These are phyloP conservation scores for Trichophyton equinum DNA, from an alignment of 2,329 filamentous ascomycete genomes.

Conservation along the genomic window DNA sequence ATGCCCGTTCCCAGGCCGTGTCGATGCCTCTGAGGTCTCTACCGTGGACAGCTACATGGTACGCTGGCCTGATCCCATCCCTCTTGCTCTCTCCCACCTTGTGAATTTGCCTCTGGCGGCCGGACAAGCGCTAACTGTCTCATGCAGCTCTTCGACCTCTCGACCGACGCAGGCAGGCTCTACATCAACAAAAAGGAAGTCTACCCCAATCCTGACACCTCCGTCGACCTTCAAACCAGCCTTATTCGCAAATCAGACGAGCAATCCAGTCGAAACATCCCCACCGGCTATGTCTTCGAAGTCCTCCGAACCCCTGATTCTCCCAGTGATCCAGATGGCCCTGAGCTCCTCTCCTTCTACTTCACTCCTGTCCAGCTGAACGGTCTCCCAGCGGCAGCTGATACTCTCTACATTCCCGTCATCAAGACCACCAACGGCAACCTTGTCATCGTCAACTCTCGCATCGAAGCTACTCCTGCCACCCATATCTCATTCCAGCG, in stretches of 20 bases:
- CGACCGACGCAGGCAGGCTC: constrained; percentile 23
- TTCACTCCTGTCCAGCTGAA: constrained; percentile 37
- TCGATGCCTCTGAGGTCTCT: constrained; percentile 22
- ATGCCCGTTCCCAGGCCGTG: constrained; percentile 27
- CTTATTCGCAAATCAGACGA: constrained; percentile 27
- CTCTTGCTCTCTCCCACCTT: background rate
- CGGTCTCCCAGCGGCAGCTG: constrained; percentile 32
- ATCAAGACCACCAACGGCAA: constrained; percentile 26
- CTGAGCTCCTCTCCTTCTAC: constrained; percentile 28
- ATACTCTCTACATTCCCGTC: constrained; percentile 31
- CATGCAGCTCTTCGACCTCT: constrained; percentile 26
- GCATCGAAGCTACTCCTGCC: constrained; percentile 28
- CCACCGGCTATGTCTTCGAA: constrained; percentile 34
- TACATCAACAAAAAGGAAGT: constrained; percentile 29
- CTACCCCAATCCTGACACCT: constrained; percentile 24
- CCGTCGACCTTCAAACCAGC: constrained; percentile 22
- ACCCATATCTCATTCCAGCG: constrained; percentile 29
- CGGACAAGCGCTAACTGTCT: background rate
- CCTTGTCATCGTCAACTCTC: constrained; percentile 27
- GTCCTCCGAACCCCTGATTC: constrained; percentile 20
- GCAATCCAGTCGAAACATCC: constrained; percentile 25
- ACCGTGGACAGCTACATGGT: constrained; percentile 27
- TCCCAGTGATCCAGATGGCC: constrained; percentile 19
- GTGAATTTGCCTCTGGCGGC: background rate
- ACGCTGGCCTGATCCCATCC: background rate